Percentiles rank a stretch among this genome's conserved stretches.
Evolutionary conservation across 768 basidiomycete species (phyloP).

Genomic region (Tulasnella sp.): DNA sequence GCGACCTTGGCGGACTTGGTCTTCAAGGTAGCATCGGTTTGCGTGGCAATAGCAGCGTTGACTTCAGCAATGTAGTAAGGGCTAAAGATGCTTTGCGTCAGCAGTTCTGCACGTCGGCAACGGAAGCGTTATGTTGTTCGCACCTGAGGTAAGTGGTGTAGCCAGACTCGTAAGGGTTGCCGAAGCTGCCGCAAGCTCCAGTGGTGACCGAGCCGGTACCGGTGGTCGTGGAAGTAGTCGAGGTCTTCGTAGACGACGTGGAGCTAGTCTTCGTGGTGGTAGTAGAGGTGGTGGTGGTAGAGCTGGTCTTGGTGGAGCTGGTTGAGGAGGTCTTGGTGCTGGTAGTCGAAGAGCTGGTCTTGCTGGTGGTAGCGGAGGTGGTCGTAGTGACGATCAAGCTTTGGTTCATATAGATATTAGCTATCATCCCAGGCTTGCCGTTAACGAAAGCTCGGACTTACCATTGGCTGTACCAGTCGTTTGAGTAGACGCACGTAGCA

Average conservation of each 20-base stretch:
- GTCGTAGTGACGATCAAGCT: constrained; percentile 9
- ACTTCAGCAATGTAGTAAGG: constrained; percentile 53
- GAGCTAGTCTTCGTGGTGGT: neutral
- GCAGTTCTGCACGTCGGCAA: too few species aligned
- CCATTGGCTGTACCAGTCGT: constrained; percentile 24
- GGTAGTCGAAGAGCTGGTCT: neutral
- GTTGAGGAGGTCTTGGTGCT: neutral
- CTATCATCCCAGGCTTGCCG: neutral
- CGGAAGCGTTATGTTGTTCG: too few species aligned
- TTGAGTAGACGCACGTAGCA: constrained; percentile 17
- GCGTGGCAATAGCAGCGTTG: constrained; percentile 40
- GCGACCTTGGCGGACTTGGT: constrained; percentile 48
- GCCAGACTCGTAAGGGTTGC: constrained; percentile 41
- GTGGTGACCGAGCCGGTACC: constrained; percentile 30
- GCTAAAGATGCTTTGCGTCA: too few species aligned
- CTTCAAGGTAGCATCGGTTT: constrained; percentile 43
- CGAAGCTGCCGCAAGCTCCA: constrained; percentile 35
- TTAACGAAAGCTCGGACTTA: neutral
- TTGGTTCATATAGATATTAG: neutral
- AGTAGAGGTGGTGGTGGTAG: neutral
- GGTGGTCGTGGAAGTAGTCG: constrained; percentile 28
- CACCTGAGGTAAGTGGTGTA: neutral
- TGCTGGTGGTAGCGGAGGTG: too few species aligned
- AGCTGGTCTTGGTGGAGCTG: constrained; percentile 11
- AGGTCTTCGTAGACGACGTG: constrained; percentile 7